Evolutionary conservation across 2,329 filamentous ascomycete species (phyloP).

Genomic region (Epichloe elymi): DNA sequence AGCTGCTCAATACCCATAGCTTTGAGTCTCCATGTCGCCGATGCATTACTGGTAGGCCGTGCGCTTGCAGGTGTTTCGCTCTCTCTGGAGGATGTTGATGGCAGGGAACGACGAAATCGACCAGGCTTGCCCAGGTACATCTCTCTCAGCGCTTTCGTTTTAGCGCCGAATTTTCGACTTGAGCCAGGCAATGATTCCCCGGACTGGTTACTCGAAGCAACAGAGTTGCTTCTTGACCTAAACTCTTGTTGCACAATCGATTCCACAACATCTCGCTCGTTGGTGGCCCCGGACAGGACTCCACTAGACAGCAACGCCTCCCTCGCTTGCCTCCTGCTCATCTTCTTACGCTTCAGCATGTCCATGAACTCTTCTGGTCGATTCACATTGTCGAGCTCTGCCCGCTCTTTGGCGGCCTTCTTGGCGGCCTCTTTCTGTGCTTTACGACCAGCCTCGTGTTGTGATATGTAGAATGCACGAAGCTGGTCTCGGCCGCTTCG

Average conservation of each 20-base stretch:
- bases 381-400: conserved; percentile 16
- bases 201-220: conserved; percentile 8
- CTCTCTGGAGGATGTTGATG: conserved; percentile 19
- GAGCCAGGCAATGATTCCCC: conserved; percentile 9
- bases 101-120: conserved; percentile 26
- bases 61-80: conserved; percentile 13
- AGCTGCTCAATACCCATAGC: conserved; percentile 39
- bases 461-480: conserved; percentile 30
- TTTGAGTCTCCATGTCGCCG: conserved; percentile 33
- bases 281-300: conserved; percentile 26
- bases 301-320: conserved; percentile 28
- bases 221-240: conserved; percentile 10
- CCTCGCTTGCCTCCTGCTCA: conserved; percentile 18
- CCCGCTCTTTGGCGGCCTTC: conserved; percentile 13
- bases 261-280: conserved; percentile 23
- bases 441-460: conserved; percentile 19
- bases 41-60: conserved; percentile 23
- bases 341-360: conserved; percentile 19
- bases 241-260: conserved; percentile 21
- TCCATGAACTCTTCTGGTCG: conserved; percentile 22
- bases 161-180: conserved; percentile 13
- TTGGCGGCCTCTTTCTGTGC: conserved; percentile 22
- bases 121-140: conserved; percentile 17
- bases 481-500: conserved; percentile 38
- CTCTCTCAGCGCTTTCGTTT: conserved; percentile 25